Evolutionary conservation across 208 protist species (phyloP).

Genomic region (Acanthamoeba healyi): DNA sequence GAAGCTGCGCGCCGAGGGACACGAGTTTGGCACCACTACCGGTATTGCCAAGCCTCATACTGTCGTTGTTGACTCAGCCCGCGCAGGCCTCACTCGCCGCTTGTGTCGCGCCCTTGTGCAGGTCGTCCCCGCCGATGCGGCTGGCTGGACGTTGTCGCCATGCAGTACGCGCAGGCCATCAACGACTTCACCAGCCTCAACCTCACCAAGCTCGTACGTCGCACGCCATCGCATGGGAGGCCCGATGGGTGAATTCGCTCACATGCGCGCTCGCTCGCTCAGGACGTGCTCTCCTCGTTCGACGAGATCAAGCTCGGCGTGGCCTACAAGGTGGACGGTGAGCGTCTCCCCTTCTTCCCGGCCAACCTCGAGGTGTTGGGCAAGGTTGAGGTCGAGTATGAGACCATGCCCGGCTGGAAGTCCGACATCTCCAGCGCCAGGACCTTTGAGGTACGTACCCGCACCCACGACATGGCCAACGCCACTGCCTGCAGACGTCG

Average conservation of each 20-base stretch:
- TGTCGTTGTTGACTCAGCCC: too few species aligned
- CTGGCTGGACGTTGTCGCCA: slow-evolving; percentile 89
- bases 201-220: slow-evolving; percentile 90
- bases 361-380: slow-evolving; percentile 73
- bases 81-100: neutral
- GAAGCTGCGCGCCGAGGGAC: slow-evolving; percentile 80
- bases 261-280: neutral
- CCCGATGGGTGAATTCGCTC: neutral
- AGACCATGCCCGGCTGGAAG: slow-evolving; percentile 89
- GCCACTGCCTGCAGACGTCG: neutral
- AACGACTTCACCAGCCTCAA: slow-evolving; percentile 87
- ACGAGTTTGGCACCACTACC: slow-evolving; percentile 92
- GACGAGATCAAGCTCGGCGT: slow-evolving; percentile 86
- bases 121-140: slow-evolving; percentile 88
- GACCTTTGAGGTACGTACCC: slow-evolving; percentile 53
- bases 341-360: slow-evolving; percentile 59
- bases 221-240: neutral
- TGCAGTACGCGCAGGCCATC: slow-evolving; percentile 87
- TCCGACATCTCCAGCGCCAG: slow-evolving; percentile 82
- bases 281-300: slow-evolving; percentile 52
- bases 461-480: neutral
- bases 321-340: slow-evolving; percentile 78
- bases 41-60: too few species aligned
- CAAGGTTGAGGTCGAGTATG: slow-evolving; percentile 87
- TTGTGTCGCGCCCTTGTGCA: neutral